phyloP scores from a whole-genome alignment of 2,329 filamentous ascomycete genomes.

The Pseudogymnoascus sp. region DNA sequence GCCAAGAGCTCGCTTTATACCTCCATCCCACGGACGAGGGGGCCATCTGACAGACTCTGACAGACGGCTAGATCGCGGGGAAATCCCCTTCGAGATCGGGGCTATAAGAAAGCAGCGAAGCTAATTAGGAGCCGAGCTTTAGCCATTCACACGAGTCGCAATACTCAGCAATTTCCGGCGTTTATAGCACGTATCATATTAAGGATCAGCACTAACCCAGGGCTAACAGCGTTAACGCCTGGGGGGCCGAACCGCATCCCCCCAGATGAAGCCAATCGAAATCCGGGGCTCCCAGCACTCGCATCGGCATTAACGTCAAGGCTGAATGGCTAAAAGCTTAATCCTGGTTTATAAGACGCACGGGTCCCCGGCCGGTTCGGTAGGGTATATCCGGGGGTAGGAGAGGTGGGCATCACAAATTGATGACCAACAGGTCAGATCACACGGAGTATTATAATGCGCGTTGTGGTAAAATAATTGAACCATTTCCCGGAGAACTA shows the following conservation, averaged over 20 bases:
- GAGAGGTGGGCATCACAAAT: background rate
- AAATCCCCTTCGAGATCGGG: background rate
- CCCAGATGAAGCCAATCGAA: background rate
- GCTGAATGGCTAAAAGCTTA: constrained; percentile 5
- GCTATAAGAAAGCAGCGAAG: background rate
- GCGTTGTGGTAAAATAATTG: background rate
- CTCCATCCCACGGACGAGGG: background rate
- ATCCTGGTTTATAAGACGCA: background rate
- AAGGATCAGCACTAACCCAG: background rate
- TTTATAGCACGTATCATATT: background rate
- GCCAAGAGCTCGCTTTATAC: background rate
- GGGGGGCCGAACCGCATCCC: background rate
- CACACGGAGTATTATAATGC: background rate
- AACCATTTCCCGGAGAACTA: background rate
- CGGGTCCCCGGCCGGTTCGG: background rate
- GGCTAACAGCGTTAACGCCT: background rate
- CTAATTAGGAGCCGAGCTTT: background rate
- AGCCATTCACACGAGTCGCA: background rate
- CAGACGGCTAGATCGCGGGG: background rate
- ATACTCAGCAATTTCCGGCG: background rate
- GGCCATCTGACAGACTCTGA: background rate
- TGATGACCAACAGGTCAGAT: background rate
- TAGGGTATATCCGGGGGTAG: background rate
- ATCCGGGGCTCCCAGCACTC: background rate
- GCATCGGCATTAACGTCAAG: background rate